Conservation (phyloP, 2,329 filamentous ascomycete species). For the Apiospora hydei region DNA sequence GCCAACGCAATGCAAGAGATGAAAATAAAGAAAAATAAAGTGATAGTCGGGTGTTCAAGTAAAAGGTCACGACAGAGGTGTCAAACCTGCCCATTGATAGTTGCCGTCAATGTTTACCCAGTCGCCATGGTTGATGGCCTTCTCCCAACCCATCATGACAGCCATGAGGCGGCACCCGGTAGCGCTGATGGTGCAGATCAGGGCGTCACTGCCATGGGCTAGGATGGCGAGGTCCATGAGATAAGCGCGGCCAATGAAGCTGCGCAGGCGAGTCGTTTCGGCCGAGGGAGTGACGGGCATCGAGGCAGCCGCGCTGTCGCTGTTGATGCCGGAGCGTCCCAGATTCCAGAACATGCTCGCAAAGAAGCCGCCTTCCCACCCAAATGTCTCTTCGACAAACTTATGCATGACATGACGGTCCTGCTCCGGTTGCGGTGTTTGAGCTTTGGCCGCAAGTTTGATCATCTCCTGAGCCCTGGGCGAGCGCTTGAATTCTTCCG, state of each 20-base stretch:
- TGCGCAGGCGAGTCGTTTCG: constrained; percentile 71
- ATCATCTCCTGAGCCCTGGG: constrained; percentile 78
- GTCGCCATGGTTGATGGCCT: constrained; percentile 61
- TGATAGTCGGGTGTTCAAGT: not conserved
- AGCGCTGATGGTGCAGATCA: constrained; percentile 80
- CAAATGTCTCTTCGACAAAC: constrained; percentile 78
- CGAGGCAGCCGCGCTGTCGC: constrained; percentile 41
- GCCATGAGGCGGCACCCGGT: constrained; percentile 77
- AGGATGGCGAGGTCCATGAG: constrained; percentile 81
- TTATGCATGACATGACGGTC: constrained; percentile 63
- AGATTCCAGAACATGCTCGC: constrained; percentile 82
- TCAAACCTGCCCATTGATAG: constrained; percentile 62
- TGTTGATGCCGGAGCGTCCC: constrained; percentile 57
- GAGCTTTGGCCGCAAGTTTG: constrained; percentile 71
- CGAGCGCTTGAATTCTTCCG: constrained; percentile 65
- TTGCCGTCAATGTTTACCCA: constrained; percentile 85
- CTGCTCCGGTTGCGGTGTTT: constrained; percentile 48
- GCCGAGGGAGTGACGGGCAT: constrained; percentile 48
- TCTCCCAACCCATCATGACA: constrained; percentile 89
- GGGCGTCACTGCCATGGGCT: constrained; percentile 69
- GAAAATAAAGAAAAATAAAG: not conserved
- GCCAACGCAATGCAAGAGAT: constrained; percentile 1
- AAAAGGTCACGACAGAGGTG: not conserved
- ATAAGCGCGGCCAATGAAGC: constrained; percentile 81
- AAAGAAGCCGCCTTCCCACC: constrained; percentile 91